These are phyloP conservation scores for Linum lewisii DNA, from an alignment of 345 rosid genomes.

Conservation along the genomic window DNA sequence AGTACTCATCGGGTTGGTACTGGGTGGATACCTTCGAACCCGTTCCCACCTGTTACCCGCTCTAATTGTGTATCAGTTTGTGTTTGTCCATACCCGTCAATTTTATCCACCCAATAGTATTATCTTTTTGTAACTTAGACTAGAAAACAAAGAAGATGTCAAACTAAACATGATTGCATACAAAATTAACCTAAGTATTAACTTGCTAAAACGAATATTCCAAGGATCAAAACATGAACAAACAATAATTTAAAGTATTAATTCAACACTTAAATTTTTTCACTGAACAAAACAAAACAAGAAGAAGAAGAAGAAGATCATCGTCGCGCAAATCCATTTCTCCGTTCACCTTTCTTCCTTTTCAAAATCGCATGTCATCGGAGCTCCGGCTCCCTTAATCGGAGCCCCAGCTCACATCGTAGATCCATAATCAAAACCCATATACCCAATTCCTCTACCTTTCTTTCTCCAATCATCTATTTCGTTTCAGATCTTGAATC, in stretches of 20 bases:
- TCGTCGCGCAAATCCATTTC: too few species aligned
- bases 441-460: not conserved
- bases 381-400: slow-evolving; percentile 57
- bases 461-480: not conserved
- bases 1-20: too few species aligned
- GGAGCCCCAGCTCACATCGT: slow-evolving; percentile 30
- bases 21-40: too few species aligned
- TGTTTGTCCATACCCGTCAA: too few species aligned
- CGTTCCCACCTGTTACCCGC: too few species aligned
- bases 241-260: not conserved
- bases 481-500: slow-evolving; percentile 18
- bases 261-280: not conserved
- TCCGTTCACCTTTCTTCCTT: not conserved
- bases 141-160: too few species aligned
- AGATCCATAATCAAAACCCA: not conserved
- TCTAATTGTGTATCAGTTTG: too few species aligned
- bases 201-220: too few species aligned
- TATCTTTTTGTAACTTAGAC: too few species aligned
- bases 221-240: not conserved
- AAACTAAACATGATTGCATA: too few species aligned
- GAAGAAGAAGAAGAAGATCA: not conserved
- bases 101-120: too few species aligned
- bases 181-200: too few species aligned
- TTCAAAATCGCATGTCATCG: slow-evolving; percentile 33
- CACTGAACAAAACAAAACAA: not conserved